These are phyloP conservation scores for Exophiala spinifera DNA, from an alignment of 2,329 filamentous ascomycete species.

Conservation along the genomic window DNA sequence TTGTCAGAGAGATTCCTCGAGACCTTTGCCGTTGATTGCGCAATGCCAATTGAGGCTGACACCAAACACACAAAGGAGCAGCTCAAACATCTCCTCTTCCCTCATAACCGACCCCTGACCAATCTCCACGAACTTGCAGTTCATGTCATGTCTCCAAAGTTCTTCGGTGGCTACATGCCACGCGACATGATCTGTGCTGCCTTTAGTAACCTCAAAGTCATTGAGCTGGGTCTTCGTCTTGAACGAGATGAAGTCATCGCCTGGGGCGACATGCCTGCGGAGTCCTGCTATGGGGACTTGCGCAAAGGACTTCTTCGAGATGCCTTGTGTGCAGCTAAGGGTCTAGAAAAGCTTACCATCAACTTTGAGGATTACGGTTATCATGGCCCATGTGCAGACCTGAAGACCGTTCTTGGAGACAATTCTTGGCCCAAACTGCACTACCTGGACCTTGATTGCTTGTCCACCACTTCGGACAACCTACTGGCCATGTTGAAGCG, in stretches of 20 bases:
- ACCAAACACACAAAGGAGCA: conserved; percentile 24
- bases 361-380: conserved; percentile 28
- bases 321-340: conserved; percentile 15
- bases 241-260: conserved; percentile 18
- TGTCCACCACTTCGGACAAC: conserved; percentile 20
- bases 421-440: conserved; percentile 21
- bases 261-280: conserved; percentile 13
- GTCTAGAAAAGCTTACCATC: conserved; percentile 22
- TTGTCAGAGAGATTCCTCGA: conserved; percentile 25
- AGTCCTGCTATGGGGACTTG: conserved; percentile 19
- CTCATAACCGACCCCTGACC: conserved; percentile 12
- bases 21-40: conserved; percentile 23
- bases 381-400: conserved; percentile 12
- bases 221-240: conserved; percentile 23
- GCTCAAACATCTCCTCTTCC: conserved; percentile 25
- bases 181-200: conserved; percentile 12
- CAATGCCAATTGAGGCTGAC: conserved; percentile 23
- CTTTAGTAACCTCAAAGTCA: conserved; percentile 20
- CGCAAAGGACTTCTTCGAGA: conserved; percentile 18
- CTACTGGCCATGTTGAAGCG: conserved; percentile 21
- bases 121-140: conserved; percentile 14
- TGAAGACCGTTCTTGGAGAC: conserved; percentile 17
- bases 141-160: conserved; percentile 25
- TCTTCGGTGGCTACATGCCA: conserved; percentile 23
- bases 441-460: conserved; percentile 24